phyloP scores from a whole-genome alignment of 306 rosid genomes.

The Hippophae tibetana region DNA sequence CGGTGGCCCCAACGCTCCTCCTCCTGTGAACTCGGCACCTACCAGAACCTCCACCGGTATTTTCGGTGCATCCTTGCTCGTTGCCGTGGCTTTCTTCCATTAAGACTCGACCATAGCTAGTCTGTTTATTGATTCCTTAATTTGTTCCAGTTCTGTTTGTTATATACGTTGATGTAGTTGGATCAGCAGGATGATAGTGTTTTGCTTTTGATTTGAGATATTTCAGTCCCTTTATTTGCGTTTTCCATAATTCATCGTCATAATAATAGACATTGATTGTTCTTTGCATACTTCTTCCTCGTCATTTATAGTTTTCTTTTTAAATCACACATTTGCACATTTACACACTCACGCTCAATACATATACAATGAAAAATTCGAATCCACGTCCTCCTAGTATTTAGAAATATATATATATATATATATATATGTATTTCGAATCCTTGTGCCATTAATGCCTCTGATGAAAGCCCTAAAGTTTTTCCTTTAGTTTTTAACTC shows the following conservation, averaged over 20 bases:
- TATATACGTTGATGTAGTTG: background rate
- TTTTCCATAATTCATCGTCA: background rate
- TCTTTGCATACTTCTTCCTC: background rate
- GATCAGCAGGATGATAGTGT: background rate
- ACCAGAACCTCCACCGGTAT: constrained; percentile 12
- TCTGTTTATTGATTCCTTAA: background rate
- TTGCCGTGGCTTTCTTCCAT: constrained; percentile 21
- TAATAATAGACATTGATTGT: background rate
- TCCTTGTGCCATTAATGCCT: too few relatives aligned
- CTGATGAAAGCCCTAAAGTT: too few relatives aligned
- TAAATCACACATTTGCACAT: too few relatives aligned
- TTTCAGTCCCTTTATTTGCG: background rate
- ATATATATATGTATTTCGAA: too few relatives aligned
- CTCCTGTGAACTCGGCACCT: constrained; percentile 23
- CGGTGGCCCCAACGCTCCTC: constrained; percentile 15
- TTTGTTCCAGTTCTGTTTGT: background rate
- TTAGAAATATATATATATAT: too few relatives aligned
- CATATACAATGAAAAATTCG: too few relatives aligned
- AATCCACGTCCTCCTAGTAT: too few relatives aligned
- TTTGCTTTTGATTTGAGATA: background rate
- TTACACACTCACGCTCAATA: too few relatives aligned
- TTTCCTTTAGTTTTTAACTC: too few relatives aligned
- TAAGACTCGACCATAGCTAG: background rate
- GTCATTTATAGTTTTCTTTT: too few relatives aligned
- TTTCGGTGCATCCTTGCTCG: constrained; percentile 13